Base-by-base conservation (phyloP, 176 grass and related monocot species). In the Coix lacrymajobi region DNA sequence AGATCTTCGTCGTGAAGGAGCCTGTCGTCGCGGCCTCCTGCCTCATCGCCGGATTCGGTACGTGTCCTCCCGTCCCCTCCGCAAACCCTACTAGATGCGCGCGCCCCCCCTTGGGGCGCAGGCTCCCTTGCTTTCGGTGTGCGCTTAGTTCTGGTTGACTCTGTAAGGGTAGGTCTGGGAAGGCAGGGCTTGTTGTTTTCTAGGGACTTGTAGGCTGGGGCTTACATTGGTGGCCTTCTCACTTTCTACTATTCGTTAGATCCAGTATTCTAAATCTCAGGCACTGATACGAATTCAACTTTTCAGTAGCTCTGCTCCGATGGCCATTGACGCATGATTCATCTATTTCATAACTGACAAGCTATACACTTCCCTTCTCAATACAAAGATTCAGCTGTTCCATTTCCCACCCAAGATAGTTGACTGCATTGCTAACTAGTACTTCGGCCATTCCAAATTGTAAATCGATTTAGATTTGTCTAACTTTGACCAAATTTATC, bases 21-120 rank as follows among this genome's bases (percentile, higher is more conserved):
- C 97, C 93, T 1, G 89, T 99, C 60, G 91, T 96, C 25, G 81
- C 91, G 44, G 91, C 89, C n/a, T 99, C 97, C 33, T 96, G 91
- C 71, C 89, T 96, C 63, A 96, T 99, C 89, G 97, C 91, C 36
- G 89, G 93, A 72, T 84, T 99, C 29, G 97, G 97, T 99, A 87
- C 44, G 56, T 19, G 2, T 41, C 71, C 28, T 12, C 19, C 5
- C 20, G 29, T 12, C 39, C 8, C 49, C 29, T 7, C 1, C 12
- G 46, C 56, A 48, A 81, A 54, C 84, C 81, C 85, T 96, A 71
- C 68, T 8, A 6, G 48, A 84, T 20, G 25, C 70, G 11, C 31
- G 34, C 22, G 5, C 3, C 1, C 36, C 36, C 3, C 69, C 36
- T 19, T 37, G 78, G 77, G 62, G 8, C 71, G 38, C 72, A 4